phyloP scores from a whole-genome alignment of 2,329 filamentous ascomycete genomes.

The Ophiostoma angusticollis region DNA sequence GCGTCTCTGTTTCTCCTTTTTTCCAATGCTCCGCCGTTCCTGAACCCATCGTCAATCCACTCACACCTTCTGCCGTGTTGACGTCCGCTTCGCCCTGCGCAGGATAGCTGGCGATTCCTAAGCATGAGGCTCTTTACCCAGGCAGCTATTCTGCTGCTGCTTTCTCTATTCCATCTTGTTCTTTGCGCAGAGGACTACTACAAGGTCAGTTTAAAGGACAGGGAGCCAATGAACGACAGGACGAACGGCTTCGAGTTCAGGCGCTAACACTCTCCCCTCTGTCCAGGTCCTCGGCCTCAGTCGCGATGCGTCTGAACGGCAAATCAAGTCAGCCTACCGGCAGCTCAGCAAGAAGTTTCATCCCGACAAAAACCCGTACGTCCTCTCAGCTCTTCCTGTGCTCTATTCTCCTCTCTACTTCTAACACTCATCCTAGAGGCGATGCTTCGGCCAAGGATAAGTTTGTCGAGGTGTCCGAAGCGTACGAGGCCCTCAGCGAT shows the following conservation, averaged over 20 bases:
- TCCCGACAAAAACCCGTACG: slow-evolving; percentile 94
- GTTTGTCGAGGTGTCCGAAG: slow-evolving; percentile 88
- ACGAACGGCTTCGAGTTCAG: background rate
- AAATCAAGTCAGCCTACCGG: slow-evolving; percentile 90
- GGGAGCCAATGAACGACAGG: background rate
- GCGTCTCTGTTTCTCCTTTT: background rate
- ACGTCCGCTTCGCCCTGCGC: too few species aligned
- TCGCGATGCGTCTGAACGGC: slow-evolving; percentile 66
- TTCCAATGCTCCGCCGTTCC: background rate
- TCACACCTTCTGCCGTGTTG: background rate
- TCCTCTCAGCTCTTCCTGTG: slow-evolving; percentile 11
- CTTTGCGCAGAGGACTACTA: slow-evolving; percentile 63
- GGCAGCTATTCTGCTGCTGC: slow-evolving; percentile 31
- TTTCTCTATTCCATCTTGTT: slow-evolving; percentile 41
- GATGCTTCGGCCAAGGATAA: slow-evolving; percentile 72
- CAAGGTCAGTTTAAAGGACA: slow-evolving; percentile 39
- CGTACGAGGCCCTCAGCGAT: slow-evolving; percentile 83
- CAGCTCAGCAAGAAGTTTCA: slow-evolving; percentile 90
- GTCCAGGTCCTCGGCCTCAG: slow-evolving; percentile 63
- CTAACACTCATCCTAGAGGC: slow-evolving; percentile 36
- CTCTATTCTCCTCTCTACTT: background rate
- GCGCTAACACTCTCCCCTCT: background rate
- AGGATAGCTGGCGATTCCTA: too few species aligned
- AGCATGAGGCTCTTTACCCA: slow-evolving; percentile 5
- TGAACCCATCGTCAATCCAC: background rate